A percentile compares a stretch with the other conserved stretches of the same genome.
Evolutionary conservation across 2,329 filamentous ascomycete species (phyloP).

Genomic region (Myriosclerotinia curreyana): DNA sequence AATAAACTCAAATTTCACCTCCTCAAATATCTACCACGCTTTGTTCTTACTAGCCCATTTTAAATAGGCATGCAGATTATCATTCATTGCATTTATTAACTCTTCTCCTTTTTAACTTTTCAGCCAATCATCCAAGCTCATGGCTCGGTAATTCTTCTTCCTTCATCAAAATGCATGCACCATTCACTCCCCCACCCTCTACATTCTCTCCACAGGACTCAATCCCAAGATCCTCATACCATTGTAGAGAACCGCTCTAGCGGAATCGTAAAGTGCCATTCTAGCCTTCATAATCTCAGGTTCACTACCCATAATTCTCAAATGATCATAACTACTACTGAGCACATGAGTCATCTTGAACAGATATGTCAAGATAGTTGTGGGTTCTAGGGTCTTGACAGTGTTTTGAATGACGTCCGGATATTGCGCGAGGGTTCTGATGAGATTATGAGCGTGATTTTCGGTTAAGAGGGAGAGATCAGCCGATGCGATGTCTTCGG

Average conservation of each 20-base stretch:
- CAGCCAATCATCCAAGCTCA: not conserved
- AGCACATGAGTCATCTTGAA: slow-evolving; percentile 84
- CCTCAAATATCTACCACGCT: not conserved
- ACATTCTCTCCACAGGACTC: slow-evolving; percentile 62
- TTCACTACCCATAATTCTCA: slow-evolving; percentile 79
- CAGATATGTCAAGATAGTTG: slow-evolving; percentile 65
- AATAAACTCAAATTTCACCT: not conserved
- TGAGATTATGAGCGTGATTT: slow-evolving; percentile 67
- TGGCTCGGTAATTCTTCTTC: not conserved
- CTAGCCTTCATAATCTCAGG: slow-evolving; percentile 66
- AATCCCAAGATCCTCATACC: slow-evolving; percentile 80
- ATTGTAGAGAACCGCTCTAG: slow-evolving; percentile 73
- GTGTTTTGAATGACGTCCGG: slow-evolving; percentile 83
- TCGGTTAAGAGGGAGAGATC: slow-evolving; percentile 68
- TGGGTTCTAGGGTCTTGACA: slow-evolving; percentile 75
- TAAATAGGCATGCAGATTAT: too few species aligned
- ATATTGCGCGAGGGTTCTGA: slow-evolving; percentile 77
- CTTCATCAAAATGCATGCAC: not conserved
- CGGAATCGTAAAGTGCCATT: slow-evolving; percentile 74
- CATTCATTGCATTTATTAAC: not conserved
- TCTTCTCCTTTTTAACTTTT: not conserved
- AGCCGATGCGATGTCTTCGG: slow-evolving; percentile 58
- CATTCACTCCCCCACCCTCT: not conserved
- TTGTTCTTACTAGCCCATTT: not conserved
- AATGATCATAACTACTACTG: slow-evolving; percentile 76